Evolutionary conservation across 805 yeast genomes (phyloP).

Genomic region (Pichia insulana): DNA sequence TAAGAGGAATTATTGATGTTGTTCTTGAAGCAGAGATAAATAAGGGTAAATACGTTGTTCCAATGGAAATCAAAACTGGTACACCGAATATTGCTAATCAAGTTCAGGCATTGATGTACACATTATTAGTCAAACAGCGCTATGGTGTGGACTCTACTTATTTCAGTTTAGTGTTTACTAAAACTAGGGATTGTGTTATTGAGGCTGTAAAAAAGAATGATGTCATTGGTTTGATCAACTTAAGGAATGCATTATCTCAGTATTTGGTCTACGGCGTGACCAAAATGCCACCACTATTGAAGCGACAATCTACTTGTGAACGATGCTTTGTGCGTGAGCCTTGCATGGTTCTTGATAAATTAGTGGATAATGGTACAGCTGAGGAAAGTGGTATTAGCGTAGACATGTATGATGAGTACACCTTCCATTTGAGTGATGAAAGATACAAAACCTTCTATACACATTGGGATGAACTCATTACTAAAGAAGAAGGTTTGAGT

Average conservation of each 20-base stretch:
- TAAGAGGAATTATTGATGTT: constrained; percentile 85
- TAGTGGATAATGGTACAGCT: constrained; percentile 50
- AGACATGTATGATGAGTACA: constrained; percentile 39
- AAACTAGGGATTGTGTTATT: constrained; percentile 36
- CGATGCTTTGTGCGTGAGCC: constrained; percentile 45
- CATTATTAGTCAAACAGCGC: constrained; percentile 69
- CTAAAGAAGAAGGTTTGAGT: constrained; percentile 61
- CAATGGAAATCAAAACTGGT: constrained; percentile 90
- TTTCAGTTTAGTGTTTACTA: constrained; percentile 68
- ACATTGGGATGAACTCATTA: constrained; percentile 66
- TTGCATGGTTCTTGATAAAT: constrained; percentile 59
- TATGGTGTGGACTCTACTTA: constrained; percentile 61
- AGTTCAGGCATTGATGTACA: constrained; percentile 80
- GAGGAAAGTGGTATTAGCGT: constrained; percentile 44
- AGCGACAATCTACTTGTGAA: constrained; percentile 46
- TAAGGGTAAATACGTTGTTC: constrained; percentile 47
- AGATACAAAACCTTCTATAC: constrained; percentile 47
- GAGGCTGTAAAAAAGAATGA: constrained; percentile 44
- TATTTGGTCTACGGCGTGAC: constrained; percentile 43
- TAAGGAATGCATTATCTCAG: constrained; percentile 62
- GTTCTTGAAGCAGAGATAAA: constrained; percentile 54
- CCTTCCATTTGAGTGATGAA: constrained; percentile 38
- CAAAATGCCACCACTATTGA: constrained; percentile 44
- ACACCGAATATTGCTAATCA: constrained; percentile 57
- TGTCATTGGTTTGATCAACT: constrained; percentile 56